Evolutionary conservation across 2,329 filamentous ascomycete genomes (phyloP).

Genomic region (Didymella keratinophila): DNA sequence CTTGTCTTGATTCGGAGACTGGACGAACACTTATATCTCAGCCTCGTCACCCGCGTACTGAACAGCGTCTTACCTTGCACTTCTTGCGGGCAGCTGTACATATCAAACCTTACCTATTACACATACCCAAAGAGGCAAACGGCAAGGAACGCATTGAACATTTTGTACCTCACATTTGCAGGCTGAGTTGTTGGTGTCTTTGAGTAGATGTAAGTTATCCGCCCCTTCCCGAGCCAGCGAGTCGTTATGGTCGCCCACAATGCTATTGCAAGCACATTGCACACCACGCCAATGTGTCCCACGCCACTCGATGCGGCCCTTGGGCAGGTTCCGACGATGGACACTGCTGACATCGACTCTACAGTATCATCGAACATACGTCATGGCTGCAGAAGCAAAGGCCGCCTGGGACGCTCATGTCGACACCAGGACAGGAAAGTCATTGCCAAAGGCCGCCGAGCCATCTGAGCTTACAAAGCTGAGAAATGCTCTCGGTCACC

Average conservation of each 20-base stretch:
- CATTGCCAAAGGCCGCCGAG: conserved; percentile 41
- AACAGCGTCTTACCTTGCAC: conserved; percentile 7
- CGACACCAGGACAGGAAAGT: conserved; percentile 42
- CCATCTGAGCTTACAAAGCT: conserved; percentile 46
- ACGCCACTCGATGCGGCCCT: background rate
- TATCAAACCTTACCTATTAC: background rate
- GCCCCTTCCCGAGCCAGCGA: background rate
- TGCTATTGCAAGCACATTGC: background rate
- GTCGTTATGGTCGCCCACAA: background rate
- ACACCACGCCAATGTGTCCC: background rate
- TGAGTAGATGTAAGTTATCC: conserved; percentile 18
- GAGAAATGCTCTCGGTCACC: conserved; percentile 37
- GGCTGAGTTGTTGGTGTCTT: conserved; percentile 14
- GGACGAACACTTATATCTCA: conserved; percentile 11
- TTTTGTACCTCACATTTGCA: background rate
- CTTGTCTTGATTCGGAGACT: conserved; percentile 8
- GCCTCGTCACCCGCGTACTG: conserved; percentile 6
- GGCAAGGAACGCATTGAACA: background rate
- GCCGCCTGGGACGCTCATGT: conserved; percentile 40
- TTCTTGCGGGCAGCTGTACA: conserved; percentile 4
- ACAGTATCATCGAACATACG: conserved; percentile 15
- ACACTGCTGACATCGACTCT: background rate
- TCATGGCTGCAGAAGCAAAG: conserved; percentile 33
- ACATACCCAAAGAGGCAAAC: background rate
- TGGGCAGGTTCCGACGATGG: background rate